Evolutionary conservation across 768 basidiomycete genomes (phyloP).

Genomic region (Podaxis mareebaensis): DNA sequence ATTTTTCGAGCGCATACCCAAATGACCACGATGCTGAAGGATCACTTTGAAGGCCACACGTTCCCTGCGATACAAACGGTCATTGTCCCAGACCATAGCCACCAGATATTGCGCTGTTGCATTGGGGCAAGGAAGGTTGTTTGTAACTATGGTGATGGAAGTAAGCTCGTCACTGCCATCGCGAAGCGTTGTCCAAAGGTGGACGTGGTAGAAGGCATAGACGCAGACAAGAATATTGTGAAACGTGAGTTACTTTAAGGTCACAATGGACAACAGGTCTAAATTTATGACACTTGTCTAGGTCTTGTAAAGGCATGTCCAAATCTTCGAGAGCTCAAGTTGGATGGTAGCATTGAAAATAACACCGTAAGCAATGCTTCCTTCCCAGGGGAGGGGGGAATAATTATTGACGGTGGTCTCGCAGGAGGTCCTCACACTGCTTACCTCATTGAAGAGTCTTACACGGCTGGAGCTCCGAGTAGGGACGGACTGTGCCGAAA

Average conservation of each 20-base stretch:
- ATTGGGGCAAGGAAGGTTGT: conserved; percentile 25
- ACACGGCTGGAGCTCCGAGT: not conserved
- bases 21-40: conserved; percentile 29
- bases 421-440: not conserved
- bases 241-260: conserved; percentile 21
- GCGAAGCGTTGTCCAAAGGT: conserved; percentile 23
- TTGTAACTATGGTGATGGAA: conserved; percentile 24
- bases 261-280: not conserved
- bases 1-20: conserved; percentile 32
- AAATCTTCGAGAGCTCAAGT: conserved; percentile 3
- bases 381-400: not conserved
- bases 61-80: conserved; percentile 27
- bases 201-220: conserved; percentile 26
- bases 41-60: conserved; percentile 22
- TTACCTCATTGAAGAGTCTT: not conserved
- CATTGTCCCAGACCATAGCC: conserved; percentile 29
- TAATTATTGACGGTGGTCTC: not conserved
- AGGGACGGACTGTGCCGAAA: not conserved
- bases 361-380: not conserved
- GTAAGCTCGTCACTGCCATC: conserved; percentile 28
- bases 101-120: conserved; percentile 32
- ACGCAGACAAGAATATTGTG: conserved; percentile 17
- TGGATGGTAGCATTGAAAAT: not conserved
- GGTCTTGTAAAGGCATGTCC: conserved; percentile 1
- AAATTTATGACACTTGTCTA: not conserved